Base-by-base conservation (phyloP, 352 stramenopile species). In the Pythium aquatile region DNA sequence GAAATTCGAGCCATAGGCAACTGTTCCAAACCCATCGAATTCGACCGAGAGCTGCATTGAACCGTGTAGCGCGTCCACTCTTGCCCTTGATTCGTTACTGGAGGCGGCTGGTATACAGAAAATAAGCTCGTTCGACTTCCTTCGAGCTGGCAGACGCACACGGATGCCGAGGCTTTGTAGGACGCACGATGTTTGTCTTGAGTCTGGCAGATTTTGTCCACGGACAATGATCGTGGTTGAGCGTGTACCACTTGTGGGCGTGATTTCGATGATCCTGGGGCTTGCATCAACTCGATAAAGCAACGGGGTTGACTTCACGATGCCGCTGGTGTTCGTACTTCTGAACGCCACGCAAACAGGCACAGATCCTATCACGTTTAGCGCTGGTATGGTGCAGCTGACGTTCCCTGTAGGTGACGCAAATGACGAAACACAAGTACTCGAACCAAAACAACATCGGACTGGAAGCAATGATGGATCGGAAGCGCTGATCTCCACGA, bases 111-210 rank as follows among this genome's bases (percentile, higher is more conserved):
- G 30, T 13, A 65, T 6, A 33, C 63, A 70, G 6, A 61, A 39
- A 1, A 72, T 26, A 20, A 72, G 35, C 17, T 68, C 32, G 14
- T 4, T 56, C 3, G 65, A 72, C 47, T 68, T 68, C 55, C 65
- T 68, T 5, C 35, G 35, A 20, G 59, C 59, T 3, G 58, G 17
- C 32, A 68, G 5, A 46, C 63, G 46, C 2, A 65, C 35, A n/a
- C 26, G 55, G 17, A 11, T 28, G 6, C 49, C 46, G 10, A 3
- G 26, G 14, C 32, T 24, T 2, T 59, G n/a, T 20, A 72, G 24
- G 2, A 55, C n/a, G 40, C 65, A 72, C 2, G 13, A 7, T 6
- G 68, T 28, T 13, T 37, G 0, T 9, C 33, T 37, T 3, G 24
- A 35, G 14, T 68, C 40, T 5, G 65, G 65, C 4, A 72, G 26